Base-by-base conservation (phyloP, 2,329 filamentous ascomycete species). In the Pseudogymnoascus sp. region DNA sequence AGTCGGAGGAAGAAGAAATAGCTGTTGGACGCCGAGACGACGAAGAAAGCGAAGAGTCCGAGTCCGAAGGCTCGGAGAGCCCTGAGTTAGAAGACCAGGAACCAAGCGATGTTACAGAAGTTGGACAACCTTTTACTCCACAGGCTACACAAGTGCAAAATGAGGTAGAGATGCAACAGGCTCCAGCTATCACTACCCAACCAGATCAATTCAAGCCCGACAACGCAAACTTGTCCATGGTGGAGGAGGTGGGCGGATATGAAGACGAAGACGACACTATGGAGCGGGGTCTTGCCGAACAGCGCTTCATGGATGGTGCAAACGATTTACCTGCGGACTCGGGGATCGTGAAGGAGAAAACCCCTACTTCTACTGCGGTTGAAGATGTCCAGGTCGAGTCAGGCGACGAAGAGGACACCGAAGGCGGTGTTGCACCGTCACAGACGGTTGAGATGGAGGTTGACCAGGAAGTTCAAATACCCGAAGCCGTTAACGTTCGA, bases 221-320 rank as follows among this genome's bases (percentile, higher is more conserved):
- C 47, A 33, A 53, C 47, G 47, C 47, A 20, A 53, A 53, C 47
- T 36, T 36, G 25, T 53, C 35, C 12, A 30, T 35, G 25, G 37
- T 57, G 12, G 30, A 41, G 18, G 39, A 60, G 28, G 20, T 53
- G n/a, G 59, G 47, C 39, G 59, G 59, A 9, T 37, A 37, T 25
- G 47, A 36, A 20, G 37, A 60, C 12, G 58, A 60, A n/a, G 37
- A 39, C 12, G 37, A 39, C 9, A 39, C 30, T 20, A 25, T 60
- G 60, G 47, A 61, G 37, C 3, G 9, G 30, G 43, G 47, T 30
- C 47, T 53, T 33, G 47, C 9, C 28, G 28, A 53, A 33, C 47
- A 53, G 11, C 47, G 65, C 36, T 62, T 59, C 58, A 12, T 66
- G 11, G 67, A 68, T 53, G 67, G 67, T 11, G 62, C 66, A 2